A percentile compares a stretch with the other conserved stretches of the same genome.
These are phyloP conservation scores for Rhododendron kiyosumense DNA, from an alignment of 148 eudicot genomes.

Conservation along the genomic window DNA sequence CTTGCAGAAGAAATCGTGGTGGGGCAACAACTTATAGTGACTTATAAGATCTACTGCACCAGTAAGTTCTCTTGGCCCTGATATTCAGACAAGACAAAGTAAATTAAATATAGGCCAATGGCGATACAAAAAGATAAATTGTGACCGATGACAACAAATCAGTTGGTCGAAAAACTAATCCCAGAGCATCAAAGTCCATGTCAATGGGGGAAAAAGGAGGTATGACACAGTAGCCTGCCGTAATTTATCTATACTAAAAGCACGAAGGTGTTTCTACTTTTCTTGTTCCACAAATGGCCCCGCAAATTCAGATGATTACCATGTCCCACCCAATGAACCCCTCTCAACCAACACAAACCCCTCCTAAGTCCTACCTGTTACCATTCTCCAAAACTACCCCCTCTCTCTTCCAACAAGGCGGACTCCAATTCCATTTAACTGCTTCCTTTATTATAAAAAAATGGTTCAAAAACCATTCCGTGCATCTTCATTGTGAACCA, in stretches of 20 bases:
- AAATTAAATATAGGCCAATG: not conserved
- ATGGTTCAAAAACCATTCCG: too few relatives aligned
- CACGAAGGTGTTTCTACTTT: not conserved
- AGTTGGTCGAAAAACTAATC: not conserved
- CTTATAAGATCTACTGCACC: conserved; percentile 93
- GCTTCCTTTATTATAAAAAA: too few relatives aligned
- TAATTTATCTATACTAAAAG: not conserved
- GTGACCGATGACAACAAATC: not conserved
- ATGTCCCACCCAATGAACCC: not conserved
- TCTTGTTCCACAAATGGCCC: not conserved
- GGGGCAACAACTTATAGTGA: conserved; percentile 83
- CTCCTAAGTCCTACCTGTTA: not conserved
- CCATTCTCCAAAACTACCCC: not conserved
- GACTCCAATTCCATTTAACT: not conserved
- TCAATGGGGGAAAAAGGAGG: not conserved
- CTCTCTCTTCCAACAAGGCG: not conserved
- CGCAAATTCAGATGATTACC: not conserved
- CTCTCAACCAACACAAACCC: not conserved
- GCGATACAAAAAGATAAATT: not conserved
- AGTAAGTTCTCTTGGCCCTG: conserved; percentile 94
- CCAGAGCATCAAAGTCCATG: not conserved
- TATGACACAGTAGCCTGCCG: not conserved
- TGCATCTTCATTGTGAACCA: not conserved
- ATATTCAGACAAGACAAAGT: conserved; percentile 14
- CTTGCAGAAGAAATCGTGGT: conserved; percentile 94